Evolutionary conservation across 2,329 filamentous ascomycete species (phyloP), one percentile per base, ranked within the genome.

Genomic region (Talaromyces sp.): DNA sequence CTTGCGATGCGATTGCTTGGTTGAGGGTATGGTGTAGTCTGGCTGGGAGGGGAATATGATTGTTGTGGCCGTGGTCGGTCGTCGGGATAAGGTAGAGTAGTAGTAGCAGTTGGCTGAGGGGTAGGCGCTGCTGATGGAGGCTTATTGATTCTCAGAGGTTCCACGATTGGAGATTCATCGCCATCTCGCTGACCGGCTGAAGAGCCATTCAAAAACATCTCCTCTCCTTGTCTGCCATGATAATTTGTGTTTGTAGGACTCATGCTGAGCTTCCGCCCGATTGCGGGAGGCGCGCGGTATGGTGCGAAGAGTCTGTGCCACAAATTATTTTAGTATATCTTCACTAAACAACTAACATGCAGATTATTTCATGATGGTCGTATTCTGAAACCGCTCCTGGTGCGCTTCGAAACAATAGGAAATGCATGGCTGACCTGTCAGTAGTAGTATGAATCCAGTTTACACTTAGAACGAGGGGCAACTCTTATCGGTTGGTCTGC

Each of bases 71-170:
- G 66, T 50, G 69, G 68, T 25, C 70, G 83, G 69, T 89, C 87
- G 65, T 89, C 86, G 40, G 89, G 89, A 66, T 92, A 94, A 0
- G 87, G 86, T 22, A 89, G 77, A 61, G 82, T 75, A 59, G 80
- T 28, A 5, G 88, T 85, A 75, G 52, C 84, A 81, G 70, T 90
- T 8, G 80, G 74, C 66, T 69, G 72, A 67, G 69, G 66, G 58
- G 67, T 69, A 51, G 71, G 70, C 19, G 68, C 65, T 21, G 73
- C 70, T 56, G 84, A 84, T 54, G 80, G 80, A 33, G 86, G 83
- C 74, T 95, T 95, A 77, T 87, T 87, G 71, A 96, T 95, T 68
- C 90, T 85, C 74, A 96, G 75, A 60, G 91, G 91, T 67, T 89
- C 89, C 65, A 96, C 83, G 17, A 89, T 89, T 59, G 91, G 89